Base-by-base conservation (phyloP, 805 yeast species). In the Candida rishiriensis region DNA sequence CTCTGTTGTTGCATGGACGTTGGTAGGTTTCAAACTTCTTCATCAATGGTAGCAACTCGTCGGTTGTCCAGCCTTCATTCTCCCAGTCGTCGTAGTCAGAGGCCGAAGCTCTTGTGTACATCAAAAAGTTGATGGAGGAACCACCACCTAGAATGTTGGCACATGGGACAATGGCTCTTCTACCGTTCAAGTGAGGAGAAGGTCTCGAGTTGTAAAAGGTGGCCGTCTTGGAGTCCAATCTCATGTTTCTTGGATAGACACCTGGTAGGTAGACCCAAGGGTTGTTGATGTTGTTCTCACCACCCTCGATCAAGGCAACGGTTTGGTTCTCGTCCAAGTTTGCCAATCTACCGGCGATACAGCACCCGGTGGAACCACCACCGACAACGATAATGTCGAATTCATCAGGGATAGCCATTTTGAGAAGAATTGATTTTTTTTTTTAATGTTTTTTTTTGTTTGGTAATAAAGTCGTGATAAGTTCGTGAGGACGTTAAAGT, bases 1-100 rank as follows among this genome's bases (percentile, higher is more conserved):
- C 62, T 48, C 57, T 50, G 57, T 57, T 57, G 53, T 55, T 54
- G 44, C 57, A 52, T 37, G 62, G 57, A 44, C 62, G 53, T 47
- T 57, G 62, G 46, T 57, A 57, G 17, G 62, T 57, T 45, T 57
- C 62, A 30, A 54, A 42, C 48, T 56, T 57, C 47, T 49, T 57
- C 54, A 57, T 57, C 50, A 57, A 42, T 34, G 62, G 62, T 37
- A 56, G 48, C 45, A 57, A 43, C 39, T 57, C 62, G 37, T 56
- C 51, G 40, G 62, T 57, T 28, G 52, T 47, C 62, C 62, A 57
- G 41, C 62, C 62, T 44, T 56, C 60, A 30, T 52, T 44, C 38
- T 56, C 57, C 57, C 59, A 57, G 51, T 57, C 62, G 46, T 57
- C 62, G 43, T 57, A 57, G 41, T 57, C 62, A n/a, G 62, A 57